phyloP scores from a whole-genome alignment of 2,329 filamentous ascomycete genomes.

The Plectosphaerella cucumerina region DNA sequence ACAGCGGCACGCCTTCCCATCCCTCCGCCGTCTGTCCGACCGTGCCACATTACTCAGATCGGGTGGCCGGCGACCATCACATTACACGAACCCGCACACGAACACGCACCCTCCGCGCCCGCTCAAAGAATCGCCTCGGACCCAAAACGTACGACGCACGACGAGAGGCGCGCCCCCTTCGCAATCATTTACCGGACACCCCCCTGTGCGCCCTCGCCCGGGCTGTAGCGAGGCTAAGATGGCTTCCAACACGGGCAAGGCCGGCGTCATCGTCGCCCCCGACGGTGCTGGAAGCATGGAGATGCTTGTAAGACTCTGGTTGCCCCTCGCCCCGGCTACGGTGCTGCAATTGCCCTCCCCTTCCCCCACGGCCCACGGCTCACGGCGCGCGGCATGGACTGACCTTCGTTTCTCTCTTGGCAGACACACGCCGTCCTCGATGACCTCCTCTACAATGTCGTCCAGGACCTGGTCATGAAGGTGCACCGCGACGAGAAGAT shows the following conservation, averaged over 20 bases:
- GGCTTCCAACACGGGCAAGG: conserved; percentile 46
- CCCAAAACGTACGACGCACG: conserved; percentile 1
- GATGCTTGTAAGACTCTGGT: conserved; percentile 53
- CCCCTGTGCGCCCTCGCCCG: not conserved
- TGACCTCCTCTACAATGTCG: conserved; percentile 70
- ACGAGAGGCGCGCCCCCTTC: not conserved
- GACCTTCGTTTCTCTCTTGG: conserved; percentile 3
- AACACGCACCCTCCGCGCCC: conserved; percentile 7
- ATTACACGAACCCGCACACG: conserved; percentile 11
- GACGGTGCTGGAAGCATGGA: conserved; percentile 50
- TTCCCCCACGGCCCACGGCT: not conserved
- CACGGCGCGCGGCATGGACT: not conserved
- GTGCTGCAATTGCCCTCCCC: not conserved
- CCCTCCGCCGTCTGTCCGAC: conserved; percentile 1
- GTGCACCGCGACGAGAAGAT: conserved; percentile 77
- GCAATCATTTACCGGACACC: not conserved
- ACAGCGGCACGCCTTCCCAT: not conserved
- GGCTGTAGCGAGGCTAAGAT: conserved; percentile 21
- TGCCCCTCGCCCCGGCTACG: conserved; percentile 12
- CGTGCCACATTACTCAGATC: conserved; percentile 1
- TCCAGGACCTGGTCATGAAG: conserved; percentile 70
- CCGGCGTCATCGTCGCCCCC: conserved; percentile 51
- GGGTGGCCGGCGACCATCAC: not conserved
- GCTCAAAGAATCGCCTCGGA: conserved; percentile 1
- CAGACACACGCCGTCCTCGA: conserved; percentile 66